Base-by-base conservation (phyloP, 441 rosid species). In the Hypseocharis bilobata region DNA sequence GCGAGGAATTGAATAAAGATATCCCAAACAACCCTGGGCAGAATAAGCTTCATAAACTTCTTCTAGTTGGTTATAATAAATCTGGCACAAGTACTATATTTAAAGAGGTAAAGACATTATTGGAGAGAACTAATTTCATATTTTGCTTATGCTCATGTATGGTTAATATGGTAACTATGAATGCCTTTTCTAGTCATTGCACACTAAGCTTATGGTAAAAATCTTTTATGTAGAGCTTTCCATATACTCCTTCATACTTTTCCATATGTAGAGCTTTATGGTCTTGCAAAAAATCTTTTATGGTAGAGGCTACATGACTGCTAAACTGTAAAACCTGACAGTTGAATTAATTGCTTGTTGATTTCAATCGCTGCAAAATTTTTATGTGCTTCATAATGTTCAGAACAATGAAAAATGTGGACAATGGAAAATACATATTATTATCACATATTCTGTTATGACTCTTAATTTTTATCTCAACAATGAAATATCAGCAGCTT, bases 21-120 rank as follows among this genome's bases (percentile, higher is more conserved):
- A 51, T 85, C 54, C 83, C 84, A 36, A 91, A 86, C 68, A 87
- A 86, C 72, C 78, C 83, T 68, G 88, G 86, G 69, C 89, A 77
- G 64, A 82, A 82, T 68, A 76, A 81, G 30, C 72, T 83, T 70
- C 80, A 80, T 74, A 90, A 88, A 54, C 79, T 90, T 69, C 92
- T 93, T 57, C 78, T 93, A 78, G 88, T 93, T 64, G 98, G 98
- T 62, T 82, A 63, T 70, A 78, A 64, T 28, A 95, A 93, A 71
- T 88, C 97, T 70, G 98, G 98, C 63, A 87, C 98, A 7, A 90
- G 98, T 67, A 93, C 96, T 11, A 85, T 93, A 70, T 93, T 90
- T 77, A 93, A 93, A 81, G 97, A 90, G 97, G 98, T 86, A 68
- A 74, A 6, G 28, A 38, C 58, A 51, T 71, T 34, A 26, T 26